A percentile compares a stretch with the other conserved stretches of the same genome.
These are phyloP conservation scores for Acer campestre DNA, from an alignment of 345 rosid species.

Conservation along the genomic window DNA sequence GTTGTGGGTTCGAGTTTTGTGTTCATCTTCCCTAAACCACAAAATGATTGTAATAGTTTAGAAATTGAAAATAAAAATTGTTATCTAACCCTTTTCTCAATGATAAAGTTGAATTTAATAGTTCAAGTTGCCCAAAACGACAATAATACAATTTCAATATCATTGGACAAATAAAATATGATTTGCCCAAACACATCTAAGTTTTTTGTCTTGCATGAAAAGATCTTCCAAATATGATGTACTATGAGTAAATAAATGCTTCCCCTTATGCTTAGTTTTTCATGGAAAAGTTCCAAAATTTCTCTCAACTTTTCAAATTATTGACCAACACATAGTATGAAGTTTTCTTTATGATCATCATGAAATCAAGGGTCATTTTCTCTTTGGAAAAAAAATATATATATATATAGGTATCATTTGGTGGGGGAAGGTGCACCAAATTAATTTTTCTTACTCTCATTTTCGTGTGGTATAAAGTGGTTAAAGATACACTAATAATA, in stretches of 20 bases:
- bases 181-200: not conserved
- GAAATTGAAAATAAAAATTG: not conserved
- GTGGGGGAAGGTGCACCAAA: not conserved
- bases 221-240: not conserved
- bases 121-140: not conserved
- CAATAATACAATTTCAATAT: not conserved
- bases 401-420: not conserved
- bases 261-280: constrained; percentile 23
- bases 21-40: no score
- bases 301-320: constrained; percentile 6
- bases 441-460: no score
- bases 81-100: not conserved
- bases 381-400: not conserved
- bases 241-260: not conserved
- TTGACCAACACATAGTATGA: constrained; percentile 5
- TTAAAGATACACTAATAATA: no score
- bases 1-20: no score
- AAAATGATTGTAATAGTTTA: no score
- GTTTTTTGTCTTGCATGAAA: constrained; percentile 3
- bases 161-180: not conserved
- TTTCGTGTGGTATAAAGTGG: no score
- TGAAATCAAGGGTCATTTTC: constrained; percentile 32
- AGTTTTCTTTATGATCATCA: not conserved
- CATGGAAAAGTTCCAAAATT: constrained; percentile 17
- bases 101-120: not conserved